Percentiles rank a stretch among this genome's conserved stretches.
These are phyloP conservation scores for Heliamphora pulchella DNA, from an alignment of 179 eudicot species.

Conservation along the genomic window DNA sequence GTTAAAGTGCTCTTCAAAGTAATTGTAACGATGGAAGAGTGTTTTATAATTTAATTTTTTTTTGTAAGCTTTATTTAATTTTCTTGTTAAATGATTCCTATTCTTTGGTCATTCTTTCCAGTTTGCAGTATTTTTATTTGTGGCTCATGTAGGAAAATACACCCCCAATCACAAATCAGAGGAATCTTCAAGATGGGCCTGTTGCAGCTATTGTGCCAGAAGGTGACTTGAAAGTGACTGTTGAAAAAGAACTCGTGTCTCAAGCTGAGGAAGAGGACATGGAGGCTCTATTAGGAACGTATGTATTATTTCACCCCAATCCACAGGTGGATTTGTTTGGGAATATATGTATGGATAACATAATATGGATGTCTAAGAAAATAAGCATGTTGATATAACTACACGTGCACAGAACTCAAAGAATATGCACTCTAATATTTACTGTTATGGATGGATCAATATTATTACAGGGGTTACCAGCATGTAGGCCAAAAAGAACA, in stretches of 20 bases:
- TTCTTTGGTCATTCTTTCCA: neutral
- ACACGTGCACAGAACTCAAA: neutral
- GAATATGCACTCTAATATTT: neutral
- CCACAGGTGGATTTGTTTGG: neutral
- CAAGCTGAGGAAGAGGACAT: constrained; percentile 97
- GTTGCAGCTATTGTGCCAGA: constrained; percentile 39
- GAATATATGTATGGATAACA: too few relatives aligned
- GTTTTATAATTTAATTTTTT: neutral
- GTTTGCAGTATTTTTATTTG: constrained; percentile 8
- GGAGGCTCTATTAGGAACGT: constrained; percentile 98
- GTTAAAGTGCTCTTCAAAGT: neutral
- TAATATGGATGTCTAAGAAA: neutral
- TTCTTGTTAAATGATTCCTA: constrained; percentile 4
- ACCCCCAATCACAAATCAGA: constrained; percentile 41
- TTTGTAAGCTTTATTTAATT: neutral
- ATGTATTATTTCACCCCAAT: constrained; percentile 30
- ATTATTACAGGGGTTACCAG: neutral
- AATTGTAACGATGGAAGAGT: neutral
- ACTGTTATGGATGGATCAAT: neutral
- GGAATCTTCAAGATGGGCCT: constrained; percentile 53
- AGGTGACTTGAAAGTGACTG: constrained; percentile 63
- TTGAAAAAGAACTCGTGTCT: constrained; percentile 87
- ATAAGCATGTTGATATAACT: neutral
- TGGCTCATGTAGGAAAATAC: constrained; percentile 58
- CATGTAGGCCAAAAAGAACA: neutral